Conservation (phyloP, 1,139 yeast genomes). For the Pichia sp. region DNA sequence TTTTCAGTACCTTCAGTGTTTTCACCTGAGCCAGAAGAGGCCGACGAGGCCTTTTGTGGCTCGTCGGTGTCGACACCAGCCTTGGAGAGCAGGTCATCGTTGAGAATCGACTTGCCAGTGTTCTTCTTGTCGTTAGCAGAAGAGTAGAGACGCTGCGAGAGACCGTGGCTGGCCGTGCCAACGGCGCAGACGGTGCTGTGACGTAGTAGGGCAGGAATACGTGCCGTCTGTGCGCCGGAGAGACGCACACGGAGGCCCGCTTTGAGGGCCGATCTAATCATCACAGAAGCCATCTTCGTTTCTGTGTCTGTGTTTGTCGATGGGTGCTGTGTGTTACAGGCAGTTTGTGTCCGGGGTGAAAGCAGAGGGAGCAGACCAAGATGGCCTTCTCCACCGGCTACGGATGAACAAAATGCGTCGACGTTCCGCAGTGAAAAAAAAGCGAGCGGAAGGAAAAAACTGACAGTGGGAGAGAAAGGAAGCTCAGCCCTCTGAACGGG, state of each 20-base stretch:
- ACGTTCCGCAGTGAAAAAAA: background rate
- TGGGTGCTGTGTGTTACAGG: background rate
- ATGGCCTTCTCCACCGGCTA: background rate
- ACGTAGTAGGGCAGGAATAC: background rate
- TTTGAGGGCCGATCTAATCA: constrained; percentile 6
- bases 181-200: background rate
- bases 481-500: background rate
- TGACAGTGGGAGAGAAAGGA: background rate
- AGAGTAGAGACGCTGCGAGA: background rate
- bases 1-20: constrained; percentile 16
- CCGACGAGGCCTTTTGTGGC: constrained; percentile 7
- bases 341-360: no score
- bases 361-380: background rate
- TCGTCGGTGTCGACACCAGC: constrained; percentile 72
- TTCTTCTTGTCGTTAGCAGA: constrained; percentile 4
- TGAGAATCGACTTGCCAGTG: constrained; percentile 22
- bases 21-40: background rate
- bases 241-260: constrained; percentile 13
- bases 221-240: background rate
- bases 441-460: background rate
- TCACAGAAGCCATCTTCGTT: constrained; percentile 8
- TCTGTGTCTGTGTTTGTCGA: background rate
- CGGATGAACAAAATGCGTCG: background rate
- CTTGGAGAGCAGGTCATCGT: constrained; percentile 75
- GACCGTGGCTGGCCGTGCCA: background rate